phyloP scores from a whole-genome alignment of 2,329 filamentous ascomycete genomes.

The Leptographium wingfieldii region DNA sequence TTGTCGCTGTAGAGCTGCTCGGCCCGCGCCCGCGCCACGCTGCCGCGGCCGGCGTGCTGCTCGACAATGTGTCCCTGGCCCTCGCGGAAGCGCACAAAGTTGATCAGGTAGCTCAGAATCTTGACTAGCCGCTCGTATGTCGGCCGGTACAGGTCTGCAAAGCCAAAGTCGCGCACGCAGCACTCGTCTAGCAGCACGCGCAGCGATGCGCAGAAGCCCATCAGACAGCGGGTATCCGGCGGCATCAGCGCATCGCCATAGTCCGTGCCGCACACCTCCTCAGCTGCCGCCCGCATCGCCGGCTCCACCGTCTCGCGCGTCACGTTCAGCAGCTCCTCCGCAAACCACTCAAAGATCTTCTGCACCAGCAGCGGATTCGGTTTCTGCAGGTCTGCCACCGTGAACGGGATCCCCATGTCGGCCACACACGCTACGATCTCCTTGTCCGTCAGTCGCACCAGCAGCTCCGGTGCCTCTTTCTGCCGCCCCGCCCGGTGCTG shows the following conservation, averaged over 20 bases:
- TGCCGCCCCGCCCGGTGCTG: slow-evolving; percentile 39
- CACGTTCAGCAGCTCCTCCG: slow-evolving; percentile 83
- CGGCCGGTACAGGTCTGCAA: slow-evolving; percentile 81
- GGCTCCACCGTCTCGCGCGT: slow-evolving; percentile 90
- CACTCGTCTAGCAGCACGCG: slow-evolving; percentile 73
- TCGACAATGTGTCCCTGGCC: slow-evolving; percentile 83
- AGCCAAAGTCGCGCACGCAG: slow-evolving; percentile 85
- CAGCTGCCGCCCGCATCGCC: slow-evolving; percentile 83
- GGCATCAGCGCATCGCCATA: slow-evolving; percentile 69
- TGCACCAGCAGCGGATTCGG: slow-evolving; percentile 91
- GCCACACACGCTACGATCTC: slow-evolving; percentile 97
- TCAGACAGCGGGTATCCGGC: slow-evolving; percentile 78
- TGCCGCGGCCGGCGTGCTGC: slow-evolving; percentile 83
- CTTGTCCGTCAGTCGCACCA: slow-evolving; percentile 49
- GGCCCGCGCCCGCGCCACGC: slow-evolving; percentile 75
- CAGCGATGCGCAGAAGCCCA: slow-evolving; percentile 88
- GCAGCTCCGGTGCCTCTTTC: slow-evolving; percentile 46
- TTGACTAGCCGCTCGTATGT: slow-evolving; percentile 83
- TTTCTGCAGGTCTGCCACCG: slow-evolving; percentile 75
- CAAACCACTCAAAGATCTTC: slow-evolving; percentile 97
- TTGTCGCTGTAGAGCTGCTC: slow-evolving; percentile 78
- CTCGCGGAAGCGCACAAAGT: slow-evolving; percentile 95
- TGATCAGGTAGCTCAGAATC: slow-evolving; percentile 96
- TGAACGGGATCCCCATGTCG: slow-evolving; percentile 88
- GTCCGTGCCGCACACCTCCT: slow-evolving; percentile 65